Conservation (phyloP, 371 early-diverging fungal genomes). For the Gilbertella persicaria region DNA sequence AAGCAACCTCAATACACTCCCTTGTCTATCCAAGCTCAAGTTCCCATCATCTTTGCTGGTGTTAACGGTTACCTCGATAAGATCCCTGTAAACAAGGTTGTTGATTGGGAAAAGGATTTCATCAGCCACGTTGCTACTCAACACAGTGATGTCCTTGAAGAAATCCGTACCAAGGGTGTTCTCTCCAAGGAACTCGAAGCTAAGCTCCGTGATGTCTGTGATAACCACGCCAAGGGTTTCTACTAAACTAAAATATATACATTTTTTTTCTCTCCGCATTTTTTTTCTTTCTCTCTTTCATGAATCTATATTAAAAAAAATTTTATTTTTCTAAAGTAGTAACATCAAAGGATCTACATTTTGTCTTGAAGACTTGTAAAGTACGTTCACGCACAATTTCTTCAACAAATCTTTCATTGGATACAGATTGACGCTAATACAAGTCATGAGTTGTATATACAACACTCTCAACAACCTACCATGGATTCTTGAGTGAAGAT, state of each 20-base stretch:
- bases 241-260: conserved; percentile 34
- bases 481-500: conserved; percentile 64
- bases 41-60: conserved; percentile 91
- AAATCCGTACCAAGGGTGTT: conserved; percentile 85
- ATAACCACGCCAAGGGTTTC: conserved; percentile 88
- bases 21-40: conserved; percentile 91
- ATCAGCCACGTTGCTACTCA: conserved; percentile 84
- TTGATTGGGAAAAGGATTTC: conserved; percentile 88
- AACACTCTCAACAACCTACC: conserved; percentile 35
- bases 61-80: conserved; percentile 98
- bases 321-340: conserved; percentile 46
- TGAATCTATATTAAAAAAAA: too few relatives aligned
- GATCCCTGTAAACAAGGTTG: conserved; percentile 85
- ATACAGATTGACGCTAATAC: conserved; percentile 67
- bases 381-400: conserved; percentile 74
- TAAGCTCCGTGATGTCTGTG: conserved; percentile 82
- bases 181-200: conserved; percentile 74
- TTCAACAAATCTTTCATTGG: conserved; percentile 71
- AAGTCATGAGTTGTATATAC: not conserved
- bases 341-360: conserved; percentile 67
- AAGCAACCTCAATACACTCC: conserved; percentile 95
- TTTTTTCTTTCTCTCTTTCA: not conserved
- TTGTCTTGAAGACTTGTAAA: conserved; percentile 68
- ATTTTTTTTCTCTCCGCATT: not conserved
- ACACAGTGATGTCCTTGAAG: conserved; percentile 82